Base-by-base conservation (phyloP, 352 stramenopile species). In the Lagenidium giganteum region DNA sequence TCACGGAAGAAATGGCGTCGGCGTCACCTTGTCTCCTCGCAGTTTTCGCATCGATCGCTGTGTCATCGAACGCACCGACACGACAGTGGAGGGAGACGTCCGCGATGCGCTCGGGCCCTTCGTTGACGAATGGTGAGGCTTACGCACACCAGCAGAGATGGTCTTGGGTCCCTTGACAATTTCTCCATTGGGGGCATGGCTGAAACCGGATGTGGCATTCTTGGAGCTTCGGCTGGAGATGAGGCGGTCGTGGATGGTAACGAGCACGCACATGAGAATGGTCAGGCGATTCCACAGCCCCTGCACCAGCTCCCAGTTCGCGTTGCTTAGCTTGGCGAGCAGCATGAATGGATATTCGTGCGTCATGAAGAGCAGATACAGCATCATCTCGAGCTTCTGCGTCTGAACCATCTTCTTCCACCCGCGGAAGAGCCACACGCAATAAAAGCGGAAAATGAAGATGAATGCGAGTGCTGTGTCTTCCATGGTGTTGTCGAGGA, bases 291-390 rank as follows among this genome's bases (percentile, higher is more conserved):
- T 39, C 35, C 42, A 58, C 34, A 58, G 29, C 11, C 35, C 50
- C n/a, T 52, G 50, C 1, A 37, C 42, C 3, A 32, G 31, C 39
- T 53, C 26, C 50, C 50, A 58, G 11, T 28, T 47, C 11, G 44
- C 18, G 7, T 22, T 13, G 5, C 34, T 52, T 38, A 33, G 27
- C 3, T 23, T 8, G 4, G 51, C 29, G 0, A 52, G 32, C 26
- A 20, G 23, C n/a, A 61, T 6, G 22, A 75, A 82, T 3, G 62
- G 65, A 17, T 68, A 32, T 45, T 77, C 65, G 44, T 81, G 65
- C 5, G 45, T 64, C 2, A 50, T 35, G 34, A 61, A 62, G 2
- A 72, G 38, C 3, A 69, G 1, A 23, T 71, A 70, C 17, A 59
- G 38, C 2, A 56, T 11, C 3, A 71, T 28, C 32, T 71, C 64